These are phyloP conservation scores for Fallopia convolvulus DNA, from an alignment of 148 eudicot species.

Conservation along the genomic window DNA sequence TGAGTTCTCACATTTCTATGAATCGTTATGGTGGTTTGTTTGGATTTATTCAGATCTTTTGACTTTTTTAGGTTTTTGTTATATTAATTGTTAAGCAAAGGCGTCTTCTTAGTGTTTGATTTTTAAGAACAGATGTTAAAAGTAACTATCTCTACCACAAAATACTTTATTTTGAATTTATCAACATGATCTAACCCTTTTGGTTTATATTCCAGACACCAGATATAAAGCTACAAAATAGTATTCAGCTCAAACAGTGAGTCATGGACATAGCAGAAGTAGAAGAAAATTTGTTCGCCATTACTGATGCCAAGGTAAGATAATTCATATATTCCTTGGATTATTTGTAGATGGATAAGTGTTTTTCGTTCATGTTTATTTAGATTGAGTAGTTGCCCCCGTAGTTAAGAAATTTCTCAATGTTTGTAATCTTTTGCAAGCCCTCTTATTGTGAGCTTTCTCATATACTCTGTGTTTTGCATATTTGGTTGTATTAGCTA, in stretches of 20 bases:
- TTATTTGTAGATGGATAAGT: not conserved
- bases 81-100: not conserved
- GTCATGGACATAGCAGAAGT: slow-evolving; percentile 65
- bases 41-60: not conserved
- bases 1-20: not conserved
- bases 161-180: not conserved
- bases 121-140: not conserved
- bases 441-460: not conserved
- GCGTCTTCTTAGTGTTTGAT: not conserved
- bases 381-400: not conserved
- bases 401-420: not conserved
- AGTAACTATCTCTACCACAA: not conserved
- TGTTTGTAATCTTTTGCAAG: not conserved
- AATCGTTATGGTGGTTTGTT: not conserved
- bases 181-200: not conserved
- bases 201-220: slow-evolving; percentile 18
- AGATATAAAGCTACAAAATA: slow-evolving; percentile 21
- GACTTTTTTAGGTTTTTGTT: not conserved
- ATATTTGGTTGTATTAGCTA: not conserved
- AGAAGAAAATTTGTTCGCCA: slow-evolving; percentile 61
- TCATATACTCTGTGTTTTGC: not conserved
- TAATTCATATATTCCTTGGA: not conserved
- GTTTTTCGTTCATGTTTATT: not conserved
- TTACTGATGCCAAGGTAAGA: slow-evolving; percentile 84
- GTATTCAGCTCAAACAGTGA: slow-evolving; percentile 6